Evolutionary conservation across 139 green algal genomes (phyloP).

Genomic region (Chlorella sp.): DNA sequence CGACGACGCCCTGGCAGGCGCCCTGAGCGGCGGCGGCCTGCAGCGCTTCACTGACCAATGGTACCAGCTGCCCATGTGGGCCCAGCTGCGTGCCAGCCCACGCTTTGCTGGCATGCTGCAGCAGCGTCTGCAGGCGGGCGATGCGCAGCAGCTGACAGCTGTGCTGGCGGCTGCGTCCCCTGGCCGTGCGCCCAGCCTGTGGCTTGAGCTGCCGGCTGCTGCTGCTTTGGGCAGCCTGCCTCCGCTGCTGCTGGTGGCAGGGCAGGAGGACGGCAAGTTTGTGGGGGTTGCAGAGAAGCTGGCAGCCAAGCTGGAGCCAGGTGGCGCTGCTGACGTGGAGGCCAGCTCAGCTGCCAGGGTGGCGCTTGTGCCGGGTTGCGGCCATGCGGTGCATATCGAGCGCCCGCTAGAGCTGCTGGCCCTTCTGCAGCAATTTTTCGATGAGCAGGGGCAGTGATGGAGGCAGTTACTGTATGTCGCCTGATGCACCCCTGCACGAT

Average conservation of each 20-base stretch:
- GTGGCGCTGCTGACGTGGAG: neutral
- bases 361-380: slow-evolving; percentile 47
- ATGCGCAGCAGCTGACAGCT: slow-evolving; percentile 33
- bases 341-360: slow-evolving; percentile 11
- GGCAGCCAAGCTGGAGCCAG: neutral
- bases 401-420: slow-evolving; percentile 57
- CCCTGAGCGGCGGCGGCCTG: slow-evolving; percentile 51
- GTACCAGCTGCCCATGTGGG: slow-evolving; percentile 82
- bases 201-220: slow-evolving; percentile 42
- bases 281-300: slow-evolving; percentile 49
- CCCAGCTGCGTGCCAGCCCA: slow-evolving; percentile 52
- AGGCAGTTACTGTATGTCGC: no score
- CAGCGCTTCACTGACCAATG: slow-evolving; percentile 71
- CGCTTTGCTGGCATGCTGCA: slow-evolving; percentile 22
- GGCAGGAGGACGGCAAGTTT: slow-evolving; percentile 77
- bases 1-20: slow-evolving; percentile 57
- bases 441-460: no score
- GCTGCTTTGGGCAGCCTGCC: slow-evolving; percentile 25
- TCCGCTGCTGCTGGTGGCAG: slow-evolving; percentile 65
- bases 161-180: slow-evolving; percentile 64
- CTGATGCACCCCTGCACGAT: neutral
- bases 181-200: slow-evolving; percentile 47
- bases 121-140: neutral
- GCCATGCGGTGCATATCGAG: slow-evolving; percentile 79
- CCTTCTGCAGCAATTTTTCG: slow-evolving; percentile 31